These are phyloP conservation scores for Haplographium delicatum DNA, from an alignment of 495 filamentous ascomycete species.

Conservation along the genomic window DNA sequence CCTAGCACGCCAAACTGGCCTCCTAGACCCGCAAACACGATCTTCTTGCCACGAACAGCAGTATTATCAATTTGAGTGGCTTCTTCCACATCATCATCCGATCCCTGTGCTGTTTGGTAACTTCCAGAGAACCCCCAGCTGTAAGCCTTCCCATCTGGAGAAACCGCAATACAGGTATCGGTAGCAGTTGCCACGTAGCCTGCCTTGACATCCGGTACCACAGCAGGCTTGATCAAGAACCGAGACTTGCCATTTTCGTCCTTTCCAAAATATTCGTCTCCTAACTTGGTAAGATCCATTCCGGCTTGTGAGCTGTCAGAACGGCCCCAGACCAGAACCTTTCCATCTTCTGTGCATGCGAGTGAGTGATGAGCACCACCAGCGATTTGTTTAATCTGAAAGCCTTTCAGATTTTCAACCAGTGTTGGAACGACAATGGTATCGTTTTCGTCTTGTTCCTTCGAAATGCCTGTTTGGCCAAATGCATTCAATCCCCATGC, in stretches of 20 bases:
- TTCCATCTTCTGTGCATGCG: constrained; percentile 54
- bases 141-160: constrained; percentile 54
- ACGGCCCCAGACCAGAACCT: constrained; percentile 65
- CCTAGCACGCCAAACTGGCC: constrained; percentile 63
- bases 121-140: constrained; percentile 65
- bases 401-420: constrained; percentile 52
- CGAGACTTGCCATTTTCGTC: constrained; percentile 37
- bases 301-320: constrained; percentile 61
- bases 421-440: constrained; percentile 51
- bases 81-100: constrained; percentile 48
- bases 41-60: constrained; percentile 51
- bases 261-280: constrained; percentile 51
- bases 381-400: constrained; percentile 48
- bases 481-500: constrained; percentile 88
- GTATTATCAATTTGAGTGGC: constrained; percentile 60
- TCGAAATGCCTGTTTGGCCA: constrained; percentile 59
- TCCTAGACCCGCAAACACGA: constrained; percentile 55
- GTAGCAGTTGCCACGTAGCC: constrained; percentile 44
- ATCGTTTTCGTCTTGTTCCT: constrained; percentile 57
- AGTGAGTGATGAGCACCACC: constrained; percentile 67
- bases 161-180: constrained; percentile 58
- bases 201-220: constrained; percentile 29
- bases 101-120: constrained; percentile 64
- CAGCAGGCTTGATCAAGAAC: constrained; percentile 50
- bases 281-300: constrained; percentile 42